Evolutionary conservation across 1,284 basidiomycete genomes (phyloP), one percentile per base, ranked within the genome.

Genomic region (Puccinia sorghi): DNA sequence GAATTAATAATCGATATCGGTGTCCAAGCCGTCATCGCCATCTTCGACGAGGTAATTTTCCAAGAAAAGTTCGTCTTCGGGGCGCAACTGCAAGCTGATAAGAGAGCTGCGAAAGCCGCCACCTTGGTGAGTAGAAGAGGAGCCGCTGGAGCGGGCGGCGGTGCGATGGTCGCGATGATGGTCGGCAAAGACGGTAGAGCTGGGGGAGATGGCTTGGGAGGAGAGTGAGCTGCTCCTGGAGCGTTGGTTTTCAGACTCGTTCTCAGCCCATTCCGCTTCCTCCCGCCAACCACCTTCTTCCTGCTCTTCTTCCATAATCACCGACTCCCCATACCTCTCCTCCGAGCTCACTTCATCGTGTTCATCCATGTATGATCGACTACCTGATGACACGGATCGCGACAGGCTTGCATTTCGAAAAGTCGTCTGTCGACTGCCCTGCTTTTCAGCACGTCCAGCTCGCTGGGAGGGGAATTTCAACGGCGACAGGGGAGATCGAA

Each of bases 51-150:
- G 52, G 37, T 70, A 70, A n/a, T 70, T 70, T 54, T 70, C 67
- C n/a, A 70, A 27, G 52, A 70, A 70, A 9, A 70, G 37, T 70
- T 70, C 67, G 32, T 70, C 67, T 54, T 70, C 67, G 12, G 67
- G 67, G 32, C 67, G 52, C n/a, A 70, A 37, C 15, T 70, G 46
- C 25, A 70, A 37, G 46, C 48, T 70, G 25, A 70, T 37, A 15
- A 70, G 32, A 1, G 67, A 70, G 52, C 48, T 70, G 9, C 67
- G 39, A 46, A 46, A 43, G 11, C 3, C 5, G n/a, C 46, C 5
- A 15, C 41, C 3, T 4, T 64, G 61, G 0, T 27, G 61, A 32
- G 32, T 32, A 32, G n/a, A 46, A 41, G 17, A 25, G 48, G 52
- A 54, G 67, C 25, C 17, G 37, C 6, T 46, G 39, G 61, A 46